Evolutionary conservation across 2,329 filamentous ascomycete genomes (phyloP), one percentile per base, ranked within the genome.

Genomic region (Hypoxylon sp.): DNA sequence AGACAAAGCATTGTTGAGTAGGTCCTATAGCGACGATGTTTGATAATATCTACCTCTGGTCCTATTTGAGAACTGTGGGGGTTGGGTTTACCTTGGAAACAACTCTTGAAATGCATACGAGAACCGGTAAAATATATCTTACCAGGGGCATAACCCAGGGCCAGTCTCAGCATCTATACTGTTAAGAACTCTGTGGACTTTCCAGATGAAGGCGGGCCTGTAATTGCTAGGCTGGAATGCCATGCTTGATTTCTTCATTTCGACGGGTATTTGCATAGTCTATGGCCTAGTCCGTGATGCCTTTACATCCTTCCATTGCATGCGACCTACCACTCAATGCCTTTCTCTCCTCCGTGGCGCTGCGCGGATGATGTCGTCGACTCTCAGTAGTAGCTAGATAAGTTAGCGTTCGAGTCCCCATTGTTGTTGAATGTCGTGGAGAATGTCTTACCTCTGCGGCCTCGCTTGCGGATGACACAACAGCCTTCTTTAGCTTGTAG

Each of bases 401-500:
- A 38, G 59, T 74, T 56, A 72, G 72, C 34, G 73, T 79, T 75
- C 21, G 56, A 19, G 23, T 19, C 1, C 32, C n/a, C 2, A 43
- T 30, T n/a, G 5, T 28, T 10, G 19, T n/a, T 6, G 19, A 30
- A 32, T 25, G 11, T 14, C 9, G n/a, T 21, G 9, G 25, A 23
- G 25, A 45, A 11, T 34, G 19, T 79, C 90, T 84, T 85, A 97
- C 93, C 88, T 99, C 96, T 72, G 96, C 94, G 69, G 96, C 96
- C 83, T 99, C 96, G 64, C 93, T 97, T 21, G 96, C 96, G 68
- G 94, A 97, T 58, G 92, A 97, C 56, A 99, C 96, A 60, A 99
- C 96, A n/a, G 96, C 96, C 79, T 90, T 91, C 89, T 99, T 99
- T 79, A 99, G 84, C 87, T 99, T 99, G 86, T 98, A 98, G 81